Evolutionary conservation across 169 alveolate genomes (phyloP), one percentile per base, ranked within the genome.

Genomic region (Miamiensis avidus): DNA sequence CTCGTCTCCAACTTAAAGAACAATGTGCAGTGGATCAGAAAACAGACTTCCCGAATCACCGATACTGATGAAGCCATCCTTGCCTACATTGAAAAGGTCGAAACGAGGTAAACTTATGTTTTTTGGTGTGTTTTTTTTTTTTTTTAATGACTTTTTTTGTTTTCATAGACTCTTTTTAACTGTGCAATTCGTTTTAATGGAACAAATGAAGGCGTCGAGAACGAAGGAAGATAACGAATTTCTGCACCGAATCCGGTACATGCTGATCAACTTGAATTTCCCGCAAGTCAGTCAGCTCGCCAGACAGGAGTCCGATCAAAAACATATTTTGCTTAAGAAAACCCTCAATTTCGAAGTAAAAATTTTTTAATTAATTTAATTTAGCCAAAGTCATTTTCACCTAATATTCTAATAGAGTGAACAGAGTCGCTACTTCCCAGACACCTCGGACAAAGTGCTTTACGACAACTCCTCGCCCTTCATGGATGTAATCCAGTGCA

Each of bases 31-130:
- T 34, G 30, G 16, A 79, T 79, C 0, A 34, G 76, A 49, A 79
- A 79, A 34, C 34, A 65, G 34, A 30, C 33, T 0, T 29, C 4
- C 20, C 4, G 64, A 30, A 49, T 49, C 11, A 74, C 64, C 20
- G 75, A 79, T 29, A 79, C 76, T 29, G 65, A 79, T 27, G 84
- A 79, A 29, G 76, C 84, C 0, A 79, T 79, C 25, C n/a, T 79
- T 33, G 31, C 65, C n/a, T 79, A 79, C 29, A 49, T 79, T 29
- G 84, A 79, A 49, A 79, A 79, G 64, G 74, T 79, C 0, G n/a
- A 29, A 49, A 79, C 69, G 4, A 49, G 69, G 69, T 49, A 49
- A 49, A 11, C 20, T 11, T 49, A 49, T 11, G 20, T 49, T 49
- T 11, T 49, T 49, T 49, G 20, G 20, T 11, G 26, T 49, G 20